These are phyloP conservation scores for Anthracocystis setariae DNA, from an alignment of 1,284 basidiomycete species.

Conservation along the genomic window DNA sequence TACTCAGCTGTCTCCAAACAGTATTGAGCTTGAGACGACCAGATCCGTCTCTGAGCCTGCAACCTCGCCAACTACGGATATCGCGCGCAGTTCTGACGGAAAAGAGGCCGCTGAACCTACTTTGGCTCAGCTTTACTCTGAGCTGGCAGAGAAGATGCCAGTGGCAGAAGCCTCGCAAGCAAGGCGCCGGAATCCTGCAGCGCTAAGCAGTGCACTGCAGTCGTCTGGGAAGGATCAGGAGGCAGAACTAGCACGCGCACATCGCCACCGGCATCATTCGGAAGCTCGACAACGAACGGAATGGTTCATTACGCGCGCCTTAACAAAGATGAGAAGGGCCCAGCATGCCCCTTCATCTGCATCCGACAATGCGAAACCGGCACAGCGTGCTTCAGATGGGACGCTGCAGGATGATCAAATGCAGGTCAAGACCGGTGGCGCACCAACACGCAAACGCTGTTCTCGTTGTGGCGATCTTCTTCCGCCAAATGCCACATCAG, in stretches of 20 bases:
- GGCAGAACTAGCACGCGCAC: slow-evolving; percentile 3
- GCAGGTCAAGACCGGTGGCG: neutral
- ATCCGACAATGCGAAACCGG: neutral
- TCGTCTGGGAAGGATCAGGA: neutral
- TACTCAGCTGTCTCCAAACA: neutral
- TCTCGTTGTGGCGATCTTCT: slow-evolving; percentile 27
- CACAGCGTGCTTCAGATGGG: neutral
- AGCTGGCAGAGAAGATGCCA: slow-evolving; percentile 18
- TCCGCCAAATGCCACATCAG: slow-evolving; percentile 14
- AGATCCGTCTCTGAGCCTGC: neutral
- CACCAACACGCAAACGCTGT: slow-evolving; percentile 4
- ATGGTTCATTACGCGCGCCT: slow-evolving; percentile 33
- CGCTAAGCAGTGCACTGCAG: neutral
- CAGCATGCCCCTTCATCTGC: neutral
- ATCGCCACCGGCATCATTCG: slow-evolving; percentile 25
- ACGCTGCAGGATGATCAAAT: neutral
- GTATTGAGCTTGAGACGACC: neutral
- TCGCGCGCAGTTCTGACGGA: too few species aligned
- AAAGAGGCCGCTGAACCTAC: neutral
- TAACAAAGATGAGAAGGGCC: slow-evolving; percentile 16
- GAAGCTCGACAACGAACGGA: slow-evolving; percentile 16
- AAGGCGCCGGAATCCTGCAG: neutral
- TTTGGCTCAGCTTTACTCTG: slow-evolving; percentile 27
- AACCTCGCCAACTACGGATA: too few species aligned
- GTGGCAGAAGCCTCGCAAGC: neutral